These are phyloP conservation scores for Scutellaria galericulata DNA, from an alignment of 257 asterid species.

Conservation along the genomic window DNA sequence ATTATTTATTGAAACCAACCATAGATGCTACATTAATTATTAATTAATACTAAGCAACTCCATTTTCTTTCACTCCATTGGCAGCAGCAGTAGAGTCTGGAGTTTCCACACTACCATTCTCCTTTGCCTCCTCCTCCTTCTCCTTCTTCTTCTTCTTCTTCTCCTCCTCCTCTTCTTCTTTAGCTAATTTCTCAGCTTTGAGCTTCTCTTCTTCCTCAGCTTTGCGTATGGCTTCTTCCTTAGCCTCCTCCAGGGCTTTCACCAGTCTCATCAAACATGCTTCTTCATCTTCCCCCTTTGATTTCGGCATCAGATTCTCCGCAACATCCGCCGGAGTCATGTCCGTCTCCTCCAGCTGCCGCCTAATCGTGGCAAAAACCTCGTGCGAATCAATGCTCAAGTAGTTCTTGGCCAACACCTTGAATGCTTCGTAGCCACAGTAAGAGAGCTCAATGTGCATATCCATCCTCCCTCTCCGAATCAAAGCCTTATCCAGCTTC, in stretches of 20 bases:
- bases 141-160: constrained; percentile 1
- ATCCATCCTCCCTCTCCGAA: constrained; percentile 70
- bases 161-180: constrained; percentile 29
- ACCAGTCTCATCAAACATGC: constrained; percentile 45
- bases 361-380: constrained; percentile 38
- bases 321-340: constrained; percentile 56
- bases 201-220: constrained; percentile 43
- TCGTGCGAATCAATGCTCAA: constrained; percentile 36
- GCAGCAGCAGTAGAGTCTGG: not conserved
- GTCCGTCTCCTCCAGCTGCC: constrained; percentile 42
- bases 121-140: not conserved
- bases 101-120: not conserved
- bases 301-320: constrained; percentile 63
- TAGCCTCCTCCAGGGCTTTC: constrained; percentile 40
- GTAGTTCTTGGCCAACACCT: constrained; percentile 45
- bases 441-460: constrained; percentile 57
- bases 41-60: not conserved
- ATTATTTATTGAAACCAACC: not conserved
- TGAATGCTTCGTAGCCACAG: constrained; percentile 53
- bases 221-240: constrained; percentile 5
- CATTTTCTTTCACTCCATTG: constrained; percentile 32
- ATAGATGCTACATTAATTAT: not conserved
- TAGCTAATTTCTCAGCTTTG: constrained; percentile 3
- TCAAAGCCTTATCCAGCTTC: constrained; percentile 64
- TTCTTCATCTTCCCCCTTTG: constrained; percentile 39